Conservation (phyloP, 2,329 filamentous ascomycete genomes). For the Sordariomycetes sp. region DNA sequence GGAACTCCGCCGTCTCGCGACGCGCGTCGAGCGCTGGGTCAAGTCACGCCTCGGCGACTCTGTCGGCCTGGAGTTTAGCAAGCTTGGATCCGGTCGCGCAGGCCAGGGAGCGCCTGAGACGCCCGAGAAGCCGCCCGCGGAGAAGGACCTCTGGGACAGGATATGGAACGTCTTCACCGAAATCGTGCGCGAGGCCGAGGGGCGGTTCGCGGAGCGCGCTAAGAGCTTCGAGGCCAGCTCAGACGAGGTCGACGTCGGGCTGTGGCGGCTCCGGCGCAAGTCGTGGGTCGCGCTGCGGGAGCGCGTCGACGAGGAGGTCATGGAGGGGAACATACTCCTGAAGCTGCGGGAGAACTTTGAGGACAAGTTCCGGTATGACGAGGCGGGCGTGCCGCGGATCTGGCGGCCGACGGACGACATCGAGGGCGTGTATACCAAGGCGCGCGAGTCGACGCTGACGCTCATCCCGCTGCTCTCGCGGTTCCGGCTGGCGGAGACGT, state of each 20-base stretch:
- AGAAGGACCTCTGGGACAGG: slow-evolving; percentile 90
- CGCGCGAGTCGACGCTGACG: slow-evolving; percentile 81
- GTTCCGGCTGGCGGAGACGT: slow-evolving; percentile 69
- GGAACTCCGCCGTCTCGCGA: slow-evolving; percentile 89
- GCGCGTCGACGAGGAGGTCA: slow-evolving; percentile 93
- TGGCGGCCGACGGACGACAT: slow-evolving; percentile 97
- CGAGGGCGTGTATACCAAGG: slow-evolving; percentile 86
- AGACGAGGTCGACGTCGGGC: slow-evolving; percentile 82
- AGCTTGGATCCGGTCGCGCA: slow-evolving; percentile 77
- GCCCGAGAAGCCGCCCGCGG: slow-evolving; percentile 56
- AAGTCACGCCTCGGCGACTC: slow-evolving; percentile 78
- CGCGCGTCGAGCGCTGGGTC: slow-evolving; percentile 88
- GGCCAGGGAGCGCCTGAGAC: slow-evolving; percentile 75
- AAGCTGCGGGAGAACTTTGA: slow-evolving; percentile 98
- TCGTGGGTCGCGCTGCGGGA: slow-evolving; percentile 85
- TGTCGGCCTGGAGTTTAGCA: slow-evolving; percentile 90
- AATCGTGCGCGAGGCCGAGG: slow-evolving; percentile 77
- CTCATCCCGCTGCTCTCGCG: slow-evolving; percentile 81
- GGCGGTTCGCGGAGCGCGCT: slow-evolving; percentile 75
- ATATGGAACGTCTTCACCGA: slow-evolving; percentile 81
- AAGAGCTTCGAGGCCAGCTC: slow-evolving; percentile 87
- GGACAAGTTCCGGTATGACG: slow-evolving; percentile 97
- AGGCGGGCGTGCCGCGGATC: slow-evolving; percentile 85
- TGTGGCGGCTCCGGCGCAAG: slow-evolving; percentile 88
- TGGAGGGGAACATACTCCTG: slow-evolving; percentile 90